These are phyloP conservation scores for Ustilago cynodontis DNA, from an alignment of 1,284 basidiomycete species.

Conservation along the genomic window DNA sequence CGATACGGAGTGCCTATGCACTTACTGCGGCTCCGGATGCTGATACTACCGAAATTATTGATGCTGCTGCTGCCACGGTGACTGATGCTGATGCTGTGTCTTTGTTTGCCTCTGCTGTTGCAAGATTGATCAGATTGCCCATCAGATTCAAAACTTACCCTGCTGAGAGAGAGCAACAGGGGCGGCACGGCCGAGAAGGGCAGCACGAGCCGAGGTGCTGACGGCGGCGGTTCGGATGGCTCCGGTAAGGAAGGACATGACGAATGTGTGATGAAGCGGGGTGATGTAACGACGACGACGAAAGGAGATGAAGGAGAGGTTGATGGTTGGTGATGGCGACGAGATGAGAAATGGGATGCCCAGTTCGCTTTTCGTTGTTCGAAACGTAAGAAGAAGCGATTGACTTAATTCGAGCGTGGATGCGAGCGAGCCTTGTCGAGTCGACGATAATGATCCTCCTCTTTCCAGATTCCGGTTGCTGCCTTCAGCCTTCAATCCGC, in stretches of 20 bases:
- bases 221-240: constrained; percentile 62
- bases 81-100: constrained; percentile 2
- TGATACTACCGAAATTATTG: constrained; percentile 1
- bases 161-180: constrained; percentile 51
- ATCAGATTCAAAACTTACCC: constrained; percentile 31
- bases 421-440: background rate
- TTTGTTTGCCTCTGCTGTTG: background rate
- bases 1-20: background rate
- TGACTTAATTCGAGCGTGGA: background rate
- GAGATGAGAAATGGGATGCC: constrained; percentile 8
- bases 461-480: constrained; percentile 5
- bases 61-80: background rate
- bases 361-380: constrained; percentile 1
- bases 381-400: constrained; percentile 19
- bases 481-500: background rate
- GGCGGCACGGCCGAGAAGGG: constrained; percentile 44
- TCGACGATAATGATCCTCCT: constrained; percentile 6
- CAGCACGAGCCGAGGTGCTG: constrained; percentile 57
- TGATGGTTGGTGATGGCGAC: constrained; percentile 10
- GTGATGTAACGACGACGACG: constrained; percentile 7
- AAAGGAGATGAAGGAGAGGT: background rate
- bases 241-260: constrained; percentile 64
- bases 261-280: constrained; percentile 12
- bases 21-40: constrained; percentile 1
- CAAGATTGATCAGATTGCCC: background rate